Evolutionary conservation across 2,329 filamentous ascomycete genomes (phyloP), one percentile per base, ranked within the genome.

Genomic region (Apiospora malaysiana): DNA sequence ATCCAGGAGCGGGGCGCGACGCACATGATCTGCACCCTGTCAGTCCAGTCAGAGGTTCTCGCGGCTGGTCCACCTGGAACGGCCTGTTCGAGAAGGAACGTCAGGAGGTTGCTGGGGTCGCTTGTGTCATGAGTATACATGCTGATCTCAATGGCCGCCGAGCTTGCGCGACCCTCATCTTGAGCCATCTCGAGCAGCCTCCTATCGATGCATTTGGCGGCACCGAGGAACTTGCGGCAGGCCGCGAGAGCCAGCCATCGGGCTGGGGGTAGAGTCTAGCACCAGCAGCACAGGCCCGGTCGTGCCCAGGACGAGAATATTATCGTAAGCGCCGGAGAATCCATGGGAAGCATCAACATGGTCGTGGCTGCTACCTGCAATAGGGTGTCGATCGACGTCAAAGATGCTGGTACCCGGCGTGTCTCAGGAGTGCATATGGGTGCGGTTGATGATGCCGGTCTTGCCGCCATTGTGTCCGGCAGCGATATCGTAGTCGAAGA

Each of bases 401-500:
- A 74, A 69, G 9, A 71, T 70, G 18, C 72, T 27, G 9, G 42
- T 32, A 21, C 71, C 71, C 65, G 73, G 67, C 12, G 69, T 73
- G 12, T 69, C 51, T 67, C 71, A 72, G 14, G 71, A 59, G 43
- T 72, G 71, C 12, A 49, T 68, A 4, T 71, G 42, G 4, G 45
- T 73, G 45, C 66, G 70, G 51, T 74, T 67, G 23, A 74, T 68
- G 23, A 70, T 69, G 1, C 71, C 72, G 3, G 27, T 49, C 7
- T 32, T 65, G 1, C 69, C 69, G 18, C 66, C 37, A 9, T 47
- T 21, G 9, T 49, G 37, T 9, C 49, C 70, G 25, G 23, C 72
- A 70, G 1, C 70, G 72, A 14, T 68, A 70, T 10, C 70, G 66
- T 0, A 82, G 75, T 65, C 80, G 76, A 12, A 74, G 72, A 45